Conservation (phyloP, 371 early-diverging fungal genomes). For the Circinella umbellata region DNA sequence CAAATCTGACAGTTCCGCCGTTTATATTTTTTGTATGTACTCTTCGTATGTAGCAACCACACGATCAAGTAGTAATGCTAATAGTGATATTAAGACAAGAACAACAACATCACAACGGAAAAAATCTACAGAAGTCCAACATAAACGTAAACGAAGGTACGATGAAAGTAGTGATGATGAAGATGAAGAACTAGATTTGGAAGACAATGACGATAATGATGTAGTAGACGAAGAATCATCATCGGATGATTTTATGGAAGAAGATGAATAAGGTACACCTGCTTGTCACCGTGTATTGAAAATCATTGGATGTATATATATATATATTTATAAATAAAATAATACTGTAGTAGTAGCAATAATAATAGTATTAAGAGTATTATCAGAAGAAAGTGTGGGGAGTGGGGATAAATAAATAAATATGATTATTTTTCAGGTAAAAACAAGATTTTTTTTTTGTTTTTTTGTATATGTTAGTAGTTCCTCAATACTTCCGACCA, state of each 20-base stretch:
- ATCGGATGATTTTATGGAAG: slow-evolving; percentile 1
- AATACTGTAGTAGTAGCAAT: too few species aligned
- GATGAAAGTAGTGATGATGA: slow-evolving; percentile 12
- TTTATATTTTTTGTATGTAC: too few species aligned
- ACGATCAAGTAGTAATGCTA: neutral
- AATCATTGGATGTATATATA: too few species aligned
- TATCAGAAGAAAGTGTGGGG: too few species aligned
- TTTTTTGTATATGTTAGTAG: too few species aligned
- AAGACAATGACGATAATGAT: slow-evolving; percentile 6
- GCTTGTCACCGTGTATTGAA: too few species aligned
- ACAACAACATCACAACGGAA: neutral
- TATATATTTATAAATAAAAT: too few species aligned
- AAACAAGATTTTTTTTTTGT: too few species aligned
- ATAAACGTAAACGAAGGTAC: slow-evolving; percentile 7
- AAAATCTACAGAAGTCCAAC: neutral
- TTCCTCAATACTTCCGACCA: slow-evolving; percentile 4
- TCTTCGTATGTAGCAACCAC: neutral
- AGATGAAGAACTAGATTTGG: neutral
- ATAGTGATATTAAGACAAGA: neutral
- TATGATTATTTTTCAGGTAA: too few species aligned
- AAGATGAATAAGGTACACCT: neutral
- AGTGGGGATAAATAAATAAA: too few species aligned
- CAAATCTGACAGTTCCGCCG: neutral
- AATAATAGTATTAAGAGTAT: too few species aligned
- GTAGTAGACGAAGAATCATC: neutral